phyloP scores from a whole-genome alignment of 2,329 filamentous ascomycete genomes.

The Arthrobotrys conoides region DNA sequence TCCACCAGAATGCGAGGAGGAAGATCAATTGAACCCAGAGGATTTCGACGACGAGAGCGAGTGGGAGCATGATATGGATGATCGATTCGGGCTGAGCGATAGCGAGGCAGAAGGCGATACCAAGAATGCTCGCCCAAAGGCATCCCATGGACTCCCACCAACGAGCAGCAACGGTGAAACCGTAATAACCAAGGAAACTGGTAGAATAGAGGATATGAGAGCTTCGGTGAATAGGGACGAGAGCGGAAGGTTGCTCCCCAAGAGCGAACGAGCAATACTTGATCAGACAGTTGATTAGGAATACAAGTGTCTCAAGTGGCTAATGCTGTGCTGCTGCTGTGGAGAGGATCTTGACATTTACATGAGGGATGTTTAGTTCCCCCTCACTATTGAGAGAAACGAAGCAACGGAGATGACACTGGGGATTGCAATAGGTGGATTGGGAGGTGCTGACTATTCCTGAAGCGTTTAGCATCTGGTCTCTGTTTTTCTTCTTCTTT shows the following conservation, averaged over 20 bases:
- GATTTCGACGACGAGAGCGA: conserved; percentile 53
- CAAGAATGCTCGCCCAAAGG: conserved; percentile 13
- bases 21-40: conserved; percentile 56
- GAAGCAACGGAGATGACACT: not conserved
- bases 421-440: not conserved
- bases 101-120: conserved; percentile 43
- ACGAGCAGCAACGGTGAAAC: not conserved
- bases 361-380: not conserved
- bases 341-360: conserved; percentile 34
- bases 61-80: conserved; percentile 50
- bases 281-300: conserved; percentile 51
- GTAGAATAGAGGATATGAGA: conserved; percentile 12
- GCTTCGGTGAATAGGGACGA: conserved; percentile 18
- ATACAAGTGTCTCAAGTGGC: conserved; percentile 10
- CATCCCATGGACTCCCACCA: conserved; percentile 1
- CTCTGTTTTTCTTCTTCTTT: not conserved
- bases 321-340: conserved; percentile 13
- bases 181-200: conserved; percentile 23
- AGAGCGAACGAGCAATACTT: conserved; percentile 49
- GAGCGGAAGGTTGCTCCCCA: conserved; percentile 38
- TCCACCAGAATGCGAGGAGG: conserved; percentile 78
- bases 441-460: not conserved
- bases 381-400: not conserved
- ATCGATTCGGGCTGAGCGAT: conserved; percentile 40
- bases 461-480: not conserved